These are phyloP conservation scores for Jacaranda copaia DNA, from an alignment of 257 asterid species.

Conservation along the genomic window DNA sequence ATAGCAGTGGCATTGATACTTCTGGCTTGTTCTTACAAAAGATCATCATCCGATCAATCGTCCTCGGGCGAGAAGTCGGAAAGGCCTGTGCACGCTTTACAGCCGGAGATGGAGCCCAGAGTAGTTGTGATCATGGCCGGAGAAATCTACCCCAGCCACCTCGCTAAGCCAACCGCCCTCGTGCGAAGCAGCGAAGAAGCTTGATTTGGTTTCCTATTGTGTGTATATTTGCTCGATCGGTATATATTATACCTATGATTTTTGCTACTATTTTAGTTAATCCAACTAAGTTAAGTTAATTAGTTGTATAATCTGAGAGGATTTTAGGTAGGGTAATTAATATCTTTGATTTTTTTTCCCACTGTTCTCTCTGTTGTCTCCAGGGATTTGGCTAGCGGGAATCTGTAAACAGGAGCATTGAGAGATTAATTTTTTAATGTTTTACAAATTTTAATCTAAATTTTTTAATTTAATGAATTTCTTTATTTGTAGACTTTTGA, in stretches of 20 bases:
- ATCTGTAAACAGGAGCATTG: no score
- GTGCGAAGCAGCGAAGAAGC: constrained; percentile 13
- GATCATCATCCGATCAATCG: constrained; percentile 13
- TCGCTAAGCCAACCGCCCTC: constrained; percentile 46
- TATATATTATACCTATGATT: neutral
- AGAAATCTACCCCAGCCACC: constrained; percentile 49
- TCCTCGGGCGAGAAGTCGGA: constrained; percentile 28
- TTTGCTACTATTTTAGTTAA: neutral
- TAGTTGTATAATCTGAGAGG: neutral
- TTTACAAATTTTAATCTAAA: no score
- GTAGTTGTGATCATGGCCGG: constrained; percentile 70
- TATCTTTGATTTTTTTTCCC: no score
- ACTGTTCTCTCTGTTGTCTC: no score
- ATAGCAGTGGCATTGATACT: constrained; percentile 48
- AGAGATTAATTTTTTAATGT: no score
- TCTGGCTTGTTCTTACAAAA: constrained; percentile 46
- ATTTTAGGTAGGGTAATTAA: neutral
- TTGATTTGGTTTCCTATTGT: constrained; percentile 6
- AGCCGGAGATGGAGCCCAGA: constrained; percentile 54
- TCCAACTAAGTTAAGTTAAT: neutral
- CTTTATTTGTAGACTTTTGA: no score
- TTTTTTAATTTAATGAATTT: no score
- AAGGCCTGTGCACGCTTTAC: constrained; percentile 15
- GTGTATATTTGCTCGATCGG: neutral
- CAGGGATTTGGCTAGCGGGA: no score